Conservation (phyloP, 139 green algal genomes). For the Bryopsis sp. region DNA sequence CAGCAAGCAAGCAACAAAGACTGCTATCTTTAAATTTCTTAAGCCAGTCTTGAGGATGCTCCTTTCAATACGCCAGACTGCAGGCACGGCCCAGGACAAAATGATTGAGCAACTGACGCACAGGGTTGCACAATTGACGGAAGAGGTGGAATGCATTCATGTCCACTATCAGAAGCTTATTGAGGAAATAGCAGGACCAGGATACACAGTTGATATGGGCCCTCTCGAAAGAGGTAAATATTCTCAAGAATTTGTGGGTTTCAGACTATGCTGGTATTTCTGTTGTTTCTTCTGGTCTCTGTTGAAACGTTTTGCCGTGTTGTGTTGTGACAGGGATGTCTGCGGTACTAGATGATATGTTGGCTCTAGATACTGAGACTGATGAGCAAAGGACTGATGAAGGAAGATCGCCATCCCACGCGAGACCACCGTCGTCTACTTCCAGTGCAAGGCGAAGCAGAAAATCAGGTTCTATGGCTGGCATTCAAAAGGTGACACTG, state of each 20-base stretch:
- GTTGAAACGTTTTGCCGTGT: too few relatives aligned
- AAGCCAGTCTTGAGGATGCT: not conserved
- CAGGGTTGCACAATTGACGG: constrained; percentile 24
- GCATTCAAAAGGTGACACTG: too few relatives aligned
- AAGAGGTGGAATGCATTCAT: constrained; percentile 44
- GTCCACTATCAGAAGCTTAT: constrained; percentile 49
- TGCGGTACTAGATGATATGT: not conserved
- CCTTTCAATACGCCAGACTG: not conserved
- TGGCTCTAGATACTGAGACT: not conserved
- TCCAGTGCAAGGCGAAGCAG: too few relatives aligned
- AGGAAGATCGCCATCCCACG: too few relatives aligned
- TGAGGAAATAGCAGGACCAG: constrained; percentile 23
- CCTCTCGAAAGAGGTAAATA: constrained; percentile 22
- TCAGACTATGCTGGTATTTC: not conserved
- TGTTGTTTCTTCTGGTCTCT: not conserved
- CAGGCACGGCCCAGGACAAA: not conserved
- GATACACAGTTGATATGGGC: constrained; percentile 22
- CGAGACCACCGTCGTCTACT: too few relatives aligned
- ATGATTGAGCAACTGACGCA: not conserved
- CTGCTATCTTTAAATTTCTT: not conserved
- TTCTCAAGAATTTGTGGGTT: not conserved
- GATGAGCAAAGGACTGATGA: not conserved
- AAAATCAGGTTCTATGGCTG: too few relatives aligned
- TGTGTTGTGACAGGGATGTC: not conserved
- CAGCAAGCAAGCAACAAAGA: too few relatives aligned